These are phyloP conservation scores for Cyclospora cayetanensis DNA, from an alignment of 169 alveolate species.

Conservation along the genomic window DNA sequence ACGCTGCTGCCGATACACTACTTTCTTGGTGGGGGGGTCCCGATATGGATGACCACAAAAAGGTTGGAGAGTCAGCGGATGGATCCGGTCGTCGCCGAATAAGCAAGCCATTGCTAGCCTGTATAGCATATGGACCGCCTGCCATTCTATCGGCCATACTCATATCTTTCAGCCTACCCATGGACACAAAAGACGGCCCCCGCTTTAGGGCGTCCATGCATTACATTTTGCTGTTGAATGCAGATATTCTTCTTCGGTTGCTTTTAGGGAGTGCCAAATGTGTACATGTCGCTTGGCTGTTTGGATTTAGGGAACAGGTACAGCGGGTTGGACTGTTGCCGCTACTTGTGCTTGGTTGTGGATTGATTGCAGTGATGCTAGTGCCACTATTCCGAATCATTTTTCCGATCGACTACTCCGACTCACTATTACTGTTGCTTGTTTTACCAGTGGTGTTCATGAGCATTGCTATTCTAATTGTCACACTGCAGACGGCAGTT, in stretches of 20 bases:
- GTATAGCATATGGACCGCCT: constrained; percentile 9
- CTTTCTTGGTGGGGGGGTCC: constrained; percentile 57
- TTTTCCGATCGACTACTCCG: neutral
- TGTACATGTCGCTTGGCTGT: constrained; percentile 20
- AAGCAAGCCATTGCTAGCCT: neutral
- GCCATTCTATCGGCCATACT: constrained; percentile 3
- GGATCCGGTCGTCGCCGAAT: neutral
- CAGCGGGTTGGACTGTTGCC: constrained; percentile 21
- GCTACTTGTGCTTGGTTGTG: neutral
- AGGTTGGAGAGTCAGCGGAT: neutral
- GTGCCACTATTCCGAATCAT: neutral
- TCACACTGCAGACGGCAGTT: constrained; percentile 15
- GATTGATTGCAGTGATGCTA: neutral
- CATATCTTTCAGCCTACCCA: neutral
- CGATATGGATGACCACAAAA: neutral
- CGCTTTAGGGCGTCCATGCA: constrained; percentile 1
- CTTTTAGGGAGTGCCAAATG: constrained; percentile 9
- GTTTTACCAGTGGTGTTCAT: neutral
- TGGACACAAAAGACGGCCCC: neutral
- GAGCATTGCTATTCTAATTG: neutral
- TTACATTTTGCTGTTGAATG: neutral
- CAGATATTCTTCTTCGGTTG: constrained; percentile 1
- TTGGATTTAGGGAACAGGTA: constrained; percentile 27
- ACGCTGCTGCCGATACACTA: neutral
- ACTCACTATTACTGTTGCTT: neutral